phyloP scores from a whole-genome alignment of 148 eudicot species.

The Fagopyrum esculentum region DNA sequence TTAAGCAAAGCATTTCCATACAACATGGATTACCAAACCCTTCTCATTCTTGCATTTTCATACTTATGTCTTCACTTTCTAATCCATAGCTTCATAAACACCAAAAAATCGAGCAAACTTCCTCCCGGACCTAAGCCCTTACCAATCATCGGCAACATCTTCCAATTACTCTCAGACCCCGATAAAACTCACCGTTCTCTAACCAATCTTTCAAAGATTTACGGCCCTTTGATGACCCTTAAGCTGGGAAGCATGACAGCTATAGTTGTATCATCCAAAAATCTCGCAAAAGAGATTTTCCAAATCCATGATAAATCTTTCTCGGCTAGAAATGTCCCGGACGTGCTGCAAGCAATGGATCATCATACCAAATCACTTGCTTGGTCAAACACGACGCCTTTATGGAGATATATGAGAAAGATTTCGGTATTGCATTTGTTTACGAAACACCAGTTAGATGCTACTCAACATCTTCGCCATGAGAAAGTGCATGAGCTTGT shows the following conservation, averaged over 20 bases:
- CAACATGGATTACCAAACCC: not conserved
- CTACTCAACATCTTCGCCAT: slow-evolving; percentile 17
- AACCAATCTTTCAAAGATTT: slow-evolving; percentile 22
- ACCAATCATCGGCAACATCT: slow-evolving; percentile 41
- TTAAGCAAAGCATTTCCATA: too few relatives aligned
- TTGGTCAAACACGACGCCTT: slow-evolving; percentile 16
- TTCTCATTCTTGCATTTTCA: not conserved
- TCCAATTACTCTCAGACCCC: slow-evolving; percentile 17
- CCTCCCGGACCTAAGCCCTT: slow-evolving; percentile 46
- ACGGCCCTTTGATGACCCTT: slow-evolving; percentile 45
- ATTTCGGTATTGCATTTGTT: slow-evolving; percentile 19
- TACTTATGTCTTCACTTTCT: not conserved
- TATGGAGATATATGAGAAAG: slow-evolving; percentile 23
- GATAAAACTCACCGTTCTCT: slow-evolving; percentile 32
- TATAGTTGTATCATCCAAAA: slow-evolving; percentile 34
- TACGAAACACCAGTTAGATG: slow-evolving; percentile 18
- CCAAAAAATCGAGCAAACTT: slow-evolving; percentile 12
- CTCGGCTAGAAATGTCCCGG: slow-evolving; percentile 12
- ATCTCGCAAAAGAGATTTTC: slow-evolving; percentile 21
- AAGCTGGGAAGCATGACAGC: slow-evolving; percentile 32
- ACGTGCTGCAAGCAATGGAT: not conserved
- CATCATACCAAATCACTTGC: slow-evolving; percentile 20
- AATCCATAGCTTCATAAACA: not conserved
- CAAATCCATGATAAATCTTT: slow-evolving; percentile 20
- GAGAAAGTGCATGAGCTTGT: slow-evolving; percentile 26